phyloP scores from a whole-genome alignment of 2,329 filamentous ascomycete genomes.

The Ceratocystis albifundus region DNA sequence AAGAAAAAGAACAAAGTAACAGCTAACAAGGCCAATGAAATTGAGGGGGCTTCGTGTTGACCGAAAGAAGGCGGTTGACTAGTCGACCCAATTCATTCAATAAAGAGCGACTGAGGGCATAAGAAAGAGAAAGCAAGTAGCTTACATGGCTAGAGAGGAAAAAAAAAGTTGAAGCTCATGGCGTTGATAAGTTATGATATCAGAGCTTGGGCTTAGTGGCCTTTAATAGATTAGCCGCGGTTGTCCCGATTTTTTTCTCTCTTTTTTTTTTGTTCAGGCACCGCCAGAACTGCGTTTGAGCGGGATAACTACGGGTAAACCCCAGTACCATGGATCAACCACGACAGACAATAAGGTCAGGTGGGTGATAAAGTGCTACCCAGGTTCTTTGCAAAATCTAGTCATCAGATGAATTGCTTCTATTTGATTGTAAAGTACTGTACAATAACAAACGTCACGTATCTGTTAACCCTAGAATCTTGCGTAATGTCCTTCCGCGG shows the following conservation, averaged over 20 bases:
- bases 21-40: background rate
- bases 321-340: background rate
- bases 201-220: conserved; percentile 15
- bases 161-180: conserved; percentile 9
- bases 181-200: conserved; percentile 9
- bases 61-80: conserved; percentile 1
- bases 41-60: background rate
- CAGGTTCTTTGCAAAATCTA: too few relatives aligned
- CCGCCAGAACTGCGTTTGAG: background rate
- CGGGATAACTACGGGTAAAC: background rate
- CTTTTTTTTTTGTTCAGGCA: background rate
- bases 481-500: too few relatives aligned
- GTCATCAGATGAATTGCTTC: too few relatives aligned
- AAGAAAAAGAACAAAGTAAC: background rate
- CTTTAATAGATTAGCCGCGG: conserved; percentile 1
- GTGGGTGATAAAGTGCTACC: too few relatives aligned
- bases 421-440: too few relatives aligned
- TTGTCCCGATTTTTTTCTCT: conserved; percentile 8
- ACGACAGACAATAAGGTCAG: background rate
- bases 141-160: conserved; percentile 1
- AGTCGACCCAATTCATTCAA: conserved; percentile 4
- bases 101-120: conserved; percentile 8
- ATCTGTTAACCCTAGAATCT: too few relatives aligned
- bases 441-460: too few relatives aligned
- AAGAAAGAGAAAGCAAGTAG: background rate